phyloP scores from a whole-genome alignment of 176 grass and related monocot species.

The Oryza punctata region DNA sequence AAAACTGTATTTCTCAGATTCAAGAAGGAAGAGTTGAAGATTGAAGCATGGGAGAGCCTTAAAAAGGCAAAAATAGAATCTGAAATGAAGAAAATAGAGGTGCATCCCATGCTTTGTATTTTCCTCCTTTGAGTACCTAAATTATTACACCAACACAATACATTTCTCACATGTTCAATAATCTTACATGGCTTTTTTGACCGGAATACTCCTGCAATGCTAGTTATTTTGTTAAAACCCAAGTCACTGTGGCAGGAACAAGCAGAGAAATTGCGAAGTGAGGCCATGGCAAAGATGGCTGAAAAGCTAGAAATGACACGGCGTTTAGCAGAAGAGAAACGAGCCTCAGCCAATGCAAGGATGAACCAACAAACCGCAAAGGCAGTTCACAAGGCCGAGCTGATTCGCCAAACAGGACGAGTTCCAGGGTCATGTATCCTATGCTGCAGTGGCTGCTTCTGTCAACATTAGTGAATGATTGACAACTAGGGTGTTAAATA shows the following conservation, averaged over 20 bases:
- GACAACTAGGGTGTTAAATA: constrained; percentile 21
- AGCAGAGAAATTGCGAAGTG: constrained; percentile 67
- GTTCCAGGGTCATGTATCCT: constrained; percentile 60
- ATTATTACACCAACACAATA: not conserved
- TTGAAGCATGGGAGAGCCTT: constrained; percentile 83
- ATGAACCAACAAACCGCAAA: constrained; percentile 68
- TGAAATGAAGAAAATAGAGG: constrained; percentile 79
- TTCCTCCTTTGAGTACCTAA: not conserved
- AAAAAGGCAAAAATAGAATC: constrained; percentile 72
- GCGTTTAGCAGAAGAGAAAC: constrained; percentile 66
- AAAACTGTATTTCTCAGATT: constrained; percentile 54
- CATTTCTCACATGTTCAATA: not conserved
- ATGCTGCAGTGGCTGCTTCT: constrained; percentile 68
- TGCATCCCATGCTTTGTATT: constrained; percentile 25
- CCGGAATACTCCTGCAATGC: not conserved
- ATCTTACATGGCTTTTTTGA: not conserved
- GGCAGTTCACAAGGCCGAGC: constrained; percentile 60
- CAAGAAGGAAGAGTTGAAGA: constrained; percentile 86
- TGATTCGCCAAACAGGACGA: constrained; percentile 75
- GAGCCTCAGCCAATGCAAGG: constrained; percentile 55
- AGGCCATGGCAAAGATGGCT: constrained; percentile 63
- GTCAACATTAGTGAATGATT: constrained; percentile 35
- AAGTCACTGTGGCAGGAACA: constrained; percentile 44
- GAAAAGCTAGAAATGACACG: constrained; percentile 64
- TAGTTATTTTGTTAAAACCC: not conserved